Conservation (phyloP, 2,329 filamentous ascomycete species). For the Raffaelea deltoideospora region DNA sequence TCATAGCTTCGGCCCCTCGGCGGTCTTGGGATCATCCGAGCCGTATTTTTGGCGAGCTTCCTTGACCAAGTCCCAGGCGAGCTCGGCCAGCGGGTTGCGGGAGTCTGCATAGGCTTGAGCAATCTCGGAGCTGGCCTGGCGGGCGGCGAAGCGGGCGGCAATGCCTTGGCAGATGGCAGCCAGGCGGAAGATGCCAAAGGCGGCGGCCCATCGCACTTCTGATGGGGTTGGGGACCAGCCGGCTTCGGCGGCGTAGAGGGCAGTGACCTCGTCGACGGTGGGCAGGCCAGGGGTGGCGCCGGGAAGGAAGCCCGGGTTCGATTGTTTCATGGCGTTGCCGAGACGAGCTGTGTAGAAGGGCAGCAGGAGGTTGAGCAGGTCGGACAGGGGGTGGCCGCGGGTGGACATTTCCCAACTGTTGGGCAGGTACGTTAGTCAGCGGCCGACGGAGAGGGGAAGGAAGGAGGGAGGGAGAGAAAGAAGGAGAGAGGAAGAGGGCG, state of each 20-base stretch:
- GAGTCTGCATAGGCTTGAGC: conserved; percentile 57
- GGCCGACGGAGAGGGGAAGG: neutral
- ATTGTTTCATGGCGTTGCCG: conserved; percentile 11
- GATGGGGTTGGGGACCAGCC: conserved; percentile 33
- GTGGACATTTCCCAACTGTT: conserved; percentile 90
- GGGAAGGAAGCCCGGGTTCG: conserved; percentile 40
- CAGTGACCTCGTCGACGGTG: conserved; percentile 15
- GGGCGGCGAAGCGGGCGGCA: conserved; percentile 66
- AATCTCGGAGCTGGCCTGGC: conserved; percentile 80
- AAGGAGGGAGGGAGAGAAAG: neutral
- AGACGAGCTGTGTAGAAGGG: conserved; percentile 28
- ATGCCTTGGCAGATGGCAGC: conserved; percentile 70
- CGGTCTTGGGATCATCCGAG: too few relatives aligned
- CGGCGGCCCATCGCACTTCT: conserved; percentile 47
- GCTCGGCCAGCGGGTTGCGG: conserved; percentile 57
- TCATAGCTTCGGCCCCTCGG: too few relatives aligned
- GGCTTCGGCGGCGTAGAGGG: conserved; percentile 27
- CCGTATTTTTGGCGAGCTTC: conserved; percentile 13
- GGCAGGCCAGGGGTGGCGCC: conserved; percentile 45
- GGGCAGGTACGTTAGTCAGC: neutral
- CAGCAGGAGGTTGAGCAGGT: conserved; percentile 64
- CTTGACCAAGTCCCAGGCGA: conserved; percentile 62
- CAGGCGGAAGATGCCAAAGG: conserved; percentile 46
- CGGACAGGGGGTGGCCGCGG: conserved; percentile 86
- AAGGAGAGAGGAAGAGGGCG: neutral